A percentile compares a stretch with the other conserved stretches of the same genome.
Conservation (phyloP, 495 filamentous ascomycete species). For the Aspergillus haitiensis region DNA sequence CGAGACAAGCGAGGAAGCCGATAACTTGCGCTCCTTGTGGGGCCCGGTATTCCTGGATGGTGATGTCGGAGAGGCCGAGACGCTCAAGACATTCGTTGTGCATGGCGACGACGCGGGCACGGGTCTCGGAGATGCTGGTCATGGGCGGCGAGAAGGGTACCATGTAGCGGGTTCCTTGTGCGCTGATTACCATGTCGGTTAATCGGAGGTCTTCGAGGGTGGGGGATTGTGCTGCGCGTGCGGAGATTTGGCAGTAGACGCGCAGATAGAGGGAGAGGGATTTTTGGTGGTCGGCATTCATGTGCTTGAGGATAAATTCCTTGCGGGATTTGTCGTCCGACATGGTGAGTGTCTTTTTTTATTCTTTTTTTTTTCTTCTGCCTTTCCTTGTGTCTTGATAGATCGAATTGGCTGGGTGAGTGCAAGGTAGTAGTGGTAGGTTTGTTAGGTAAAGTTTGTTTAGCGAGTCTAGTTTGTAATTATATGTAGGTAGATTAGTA, state of each 20-base stretch:
- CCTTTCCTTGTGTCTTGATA: background rate
- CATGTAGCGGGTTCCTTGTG: constrained; percentile 47
- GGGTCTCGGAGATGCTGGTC: constrained; percentile 57
- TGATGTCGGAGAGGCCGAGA: constrained; percentile 57
- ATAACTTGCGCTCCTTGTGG: constrained; percentile 42
- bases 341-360: background rate
- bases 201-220: constrained; percentile 61
- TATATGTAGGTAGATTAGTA: too few relatives aligned
- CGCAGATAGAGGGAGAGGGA: constrained; percentile 67
- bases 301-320: constrained; percentile 69
- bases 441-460: too few relatives aligned
- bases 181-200: constrained; percentile 53
- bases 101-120: constrained; percentile 67
- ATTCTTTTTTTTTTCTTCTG: background rate
- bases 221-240: constrained; percentile 48
- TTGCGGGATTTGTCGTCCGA: constrained; percentile 43
- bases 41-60: constrained; percentile 54
- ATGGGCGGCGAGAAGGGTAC: constrained; percentile 66
- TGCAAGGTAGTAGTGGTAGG: background rate
- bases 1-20: constrained; percentile 47
- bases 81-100: constrained; percentile 55
- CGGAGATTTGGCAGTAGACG: constrained; percentile 55
- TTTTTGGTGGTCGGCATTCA: constrained; percentile 73
- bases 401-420: background rate
- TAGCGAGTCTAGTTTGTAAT: too few relatives aligned